Conservation (phyloP, 2,329 filamentous ascomycete genomes). For the Cyanodermella asteris region DNA sequence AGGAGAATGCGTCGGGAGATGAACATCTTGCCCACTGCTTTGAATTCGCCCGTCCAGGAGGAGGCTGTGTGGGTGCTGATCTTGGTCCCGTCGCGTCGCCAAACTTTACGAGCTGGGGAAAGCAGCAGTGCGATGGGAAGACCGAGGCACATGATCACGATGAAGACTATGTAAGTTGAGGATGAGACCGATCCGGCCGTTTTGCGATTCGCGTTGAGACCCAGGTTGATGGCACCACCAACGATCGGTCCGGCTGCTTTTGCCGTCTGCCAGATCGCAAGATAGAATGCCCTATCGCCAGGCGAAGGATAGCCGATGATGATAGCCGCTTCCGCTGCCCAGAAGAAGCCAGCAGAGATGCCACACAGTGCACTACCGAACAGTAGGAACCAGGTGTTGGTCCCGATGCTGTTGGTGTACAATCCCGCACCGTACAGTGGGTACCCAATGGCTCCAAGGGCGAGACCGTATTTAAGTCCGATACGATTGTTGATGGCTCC, state of each 20-base stretch:
- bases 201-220: conserved; percentile 36
- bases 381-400: conserved; percentile 45
- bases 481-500: conserved; percentile 42
- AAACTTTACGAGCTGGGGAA: conserved; percentile 23
- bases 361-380: conserved; percentile 48
- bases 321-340: conserved; percentile 54
- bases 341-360: conserved; percentile 50
- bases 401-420: conserved; percentile 51
- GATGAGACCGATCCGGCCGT: conserved; percentile 44
- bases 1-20: conserved; percentile 17
- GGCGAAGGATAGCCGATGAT: conserved; percentile 38
- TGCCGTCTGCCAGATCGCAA: conserved; percentile 47
- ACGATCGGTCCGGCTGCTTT: conserved; percentile 44
- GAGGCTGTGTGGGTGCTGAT: conserved; percentile 13
- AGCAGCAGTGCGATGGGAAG: conserved; percentile 21
- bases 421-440: conserved; percentile 49
- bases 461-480: conserved; percentile 47
- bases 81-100: conserved; percentile 20
- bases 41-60: conserved; percentile 13
- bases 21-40: conserved; percentile 16
- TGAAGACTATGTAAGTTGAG: conserved; percentile 26
- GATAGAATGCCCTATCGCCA: conserved; percentile 38
- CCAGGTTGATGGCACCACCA: conserved; percentile 49
- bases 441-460: conserved; percentile 53
- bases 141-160: conserved; percentile 26